phyloP scores from a whole-genome alignment of 306 rosid species.

The Quercus suber region DNA sequence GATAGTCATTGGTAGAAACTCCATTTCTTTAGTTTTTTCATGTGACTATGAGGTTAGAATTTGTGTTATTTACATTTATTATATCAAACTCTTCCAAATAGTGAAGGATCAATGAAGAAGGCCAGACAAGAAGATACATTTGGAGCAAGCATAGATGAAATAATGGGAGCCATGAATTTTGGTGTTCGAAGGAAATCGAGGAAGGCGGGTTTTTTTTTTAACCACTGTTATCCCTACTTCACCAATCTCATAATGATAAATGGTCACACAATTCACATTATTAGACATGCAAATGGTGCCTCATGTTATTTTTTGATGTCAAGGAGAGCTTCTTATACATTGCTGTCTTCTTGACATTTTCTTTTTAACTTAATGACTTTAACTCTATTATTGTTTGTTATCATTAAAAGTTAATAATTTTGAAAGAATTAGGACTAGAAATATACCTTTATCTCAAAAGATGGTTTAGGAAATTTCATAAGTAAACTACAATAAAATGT shows the following conservation, averaged over 20 bases:
- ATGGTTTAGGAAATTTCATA: no score
- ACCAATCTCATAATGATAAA: background rate
- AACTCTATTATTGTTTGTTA: background rate
- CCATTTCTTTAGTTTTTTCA: background rate
- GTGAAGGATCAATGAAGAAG: constrained; percentile 53
- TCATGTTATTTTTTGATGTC: background rate
- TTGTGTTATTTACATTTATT: background rate
- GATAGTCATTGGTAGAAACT: constrained; percentile 31
- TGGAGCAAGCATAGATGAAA: constrained; percentile 60
- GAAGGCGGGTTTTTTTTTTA: constrained; percentile 32
- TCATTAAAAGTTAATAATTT: background rate
- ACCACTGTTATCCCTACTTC: background rate
- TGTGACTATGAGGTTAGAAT: background rate
- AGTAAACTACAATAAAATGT: background rate
- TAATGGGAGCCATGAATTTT: constrained; percentile 63
- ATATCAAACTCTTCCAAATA: constrained; percentile 20
- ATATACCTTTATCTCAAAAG: background rate
- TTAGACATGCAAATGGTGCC: background rate
- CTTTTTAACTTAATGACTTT: background rate
- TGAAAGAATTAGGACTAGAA: background rate
- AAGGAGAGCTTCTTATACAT: background rate
- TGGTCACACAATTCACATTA: background rate
- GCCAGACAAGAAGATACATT: constrained; percentile 50
- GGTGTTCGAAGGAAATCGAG: constrained; percentile 63
- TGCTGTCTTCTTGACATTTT: background rate